A percentile compares a stretch with the other conserved stretches of the same genome.
phyloP scores from a whole-genome alignment of 257 asterid genomes.

The Forsythia suspensa region DNA sequence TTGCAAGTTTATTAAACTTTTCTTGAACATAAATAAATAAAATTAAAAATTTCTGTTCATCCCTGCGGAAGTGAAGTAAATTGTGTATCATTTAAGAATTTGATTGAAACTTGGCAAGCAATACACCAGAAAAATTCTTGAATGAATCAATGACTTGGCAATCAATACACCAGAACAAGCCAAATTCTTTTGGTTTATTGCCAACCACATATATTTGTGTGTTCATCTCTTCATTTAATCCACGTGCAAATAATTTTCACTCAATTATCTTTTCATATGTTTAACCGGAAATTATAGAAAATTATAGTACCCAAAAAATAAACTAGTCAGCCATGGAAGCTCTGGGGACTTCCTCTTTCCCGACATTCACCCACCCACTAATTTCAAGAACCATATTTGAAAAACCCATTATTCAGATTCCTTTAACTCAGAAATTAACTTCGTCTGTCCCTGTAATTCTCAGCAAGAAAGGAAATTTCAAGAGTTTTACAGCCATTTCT shows the following conservation, averaged over 20 bases:
- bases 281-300: not conserved
- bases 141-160: too few relatives aligned
- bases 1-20: too few relatives aligned
- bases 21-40: too few relatives aligned
- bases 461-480: constrained; percentile 38
- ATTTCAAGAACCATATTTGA: constrained; percentile 10
- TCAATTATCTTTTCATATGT: constrained; percentile 4
- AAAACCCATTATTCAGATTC: constrained; percentile 24
- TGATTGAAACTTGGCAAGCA: too few relatives aligned
- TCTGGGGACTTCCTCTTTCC: constrained; percentile 43
- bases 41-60: too few relatives aligned
- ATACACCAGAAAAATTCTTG: too few relatives aligned
- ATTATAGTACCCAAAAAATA: not conserved
- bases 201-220: constrained; percentile 26
- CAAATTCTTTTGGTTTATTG: constrained; percentile 22
- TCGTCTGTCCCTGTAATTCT: constrained; percentile 20
- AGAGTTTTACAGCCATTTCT: constrained; percentile 48
- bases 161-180: too few relatives aligned
- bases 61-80: too few relatives aligned
- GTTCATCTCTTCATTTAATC: constrained; percentile 19
- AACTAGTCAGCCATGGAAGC: constrained; percentile 52
- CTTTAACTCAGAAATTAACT: constrained; percentile 20
- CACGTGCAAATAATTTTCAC: constrained; percentile 1
- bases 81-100: too few relatives aligned
- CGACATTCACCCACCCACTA: constrained; percentile 25